Conservation (phyloP, 345 rosid genomes). For the Corchorus capsularis region DNA sequence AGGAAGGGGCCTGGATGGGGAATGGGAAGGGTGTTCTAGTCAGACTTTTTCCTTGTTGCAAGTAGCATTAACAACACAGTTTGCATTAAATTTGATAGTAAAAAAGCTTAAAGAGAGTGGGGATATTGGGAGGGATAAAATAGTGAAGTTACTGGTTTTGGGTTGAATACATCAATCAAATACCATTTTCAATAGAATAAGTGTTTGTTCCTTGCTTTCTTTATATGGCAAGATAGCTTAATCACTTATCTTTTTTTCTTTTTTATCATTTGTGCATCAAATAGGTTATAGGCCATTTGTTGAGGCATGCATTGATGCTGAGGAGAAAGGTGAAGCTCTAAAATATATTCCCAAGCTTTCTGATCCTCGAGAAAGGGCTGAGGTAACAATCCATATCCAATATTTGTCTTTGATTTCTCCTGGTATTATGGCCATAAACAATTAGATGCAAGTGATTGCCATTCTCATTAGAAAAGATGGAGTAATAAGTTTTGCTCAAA, state of each 20-base stretch:
- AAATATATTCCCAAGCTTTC: constrained; percentile 89
- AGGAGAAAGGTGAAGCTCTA: constrained; percentile 88
- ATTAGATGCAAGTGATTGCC: not conserved
- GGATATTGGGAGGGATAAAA: too few species aligned
- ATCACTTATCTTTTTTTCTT: not conserved
- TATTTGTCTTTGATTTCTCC: not conserved
- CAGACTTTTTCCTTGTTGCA: too few species aligned
- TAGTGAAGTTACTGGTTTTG: not conserved
- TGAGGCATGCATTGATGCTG: constrained; percentile 91
- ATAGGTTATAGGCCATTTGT: constrained; percentile 91
- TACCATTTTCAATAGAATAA: not conserved
- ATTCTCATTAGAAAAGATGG: not conserved
- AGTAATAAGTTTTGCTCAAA: constrained; percentile 10
- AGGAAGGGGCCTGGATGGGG: too few species aligned
- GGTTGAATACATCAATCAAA: not conserved
- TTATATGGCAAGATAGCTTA: not conserved
- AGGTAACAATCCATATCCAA: constrained; percentile 43
- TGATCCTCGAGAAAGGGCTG: constrained; percentile 91
- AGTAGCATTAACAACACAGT: too few species aligned
- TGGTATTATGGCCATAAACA: not conserved
- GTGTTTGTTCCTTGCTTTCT: not conserved
- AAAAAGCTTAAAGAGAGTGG: too few species aligned
- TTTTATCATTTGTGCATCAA: constrained; percentile 14
- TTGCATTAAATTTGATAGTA: too few species aligned
- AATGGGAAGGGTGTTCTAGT: too few species aligned